These are phyloP conservation scores for Quercus parvula DNA, from an alignment of 306 rosid genomes.

Conservation along the genomic window DNA sequence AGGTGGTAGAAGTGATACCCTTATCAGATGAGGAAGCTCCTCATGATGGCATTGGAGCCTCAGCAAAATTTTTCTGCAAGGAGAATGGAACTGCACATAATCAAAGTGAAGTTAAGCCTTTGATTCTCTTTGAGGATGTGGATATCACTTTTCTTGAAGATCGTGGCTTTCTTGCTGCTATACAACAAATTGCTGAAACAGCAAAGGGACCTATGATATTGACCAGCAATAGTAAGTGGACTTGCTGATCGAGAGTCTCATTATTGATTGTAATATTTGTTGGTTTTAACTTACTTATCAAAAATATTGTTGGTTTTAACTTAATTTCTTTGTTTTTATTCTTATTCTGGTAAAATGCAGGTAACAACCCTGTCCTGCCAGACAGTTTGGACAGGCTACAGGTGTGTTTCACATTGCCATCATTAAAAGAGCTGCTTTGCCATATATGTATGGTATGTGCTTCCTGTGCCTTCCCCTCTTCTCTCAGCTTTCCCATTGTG, in stretches of 20 bases:
- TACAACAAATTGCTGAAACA: conserved; percentile 69
- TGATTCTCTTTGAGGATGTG: conserved; percentile 84
- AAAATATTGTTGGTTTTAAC: conserved; percentile 13
- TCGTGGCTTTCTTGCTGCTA: conserved; percentile 76
- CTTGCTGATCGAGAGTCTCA: conserved; percentile 15
- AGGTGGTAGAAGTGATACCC: conserved; percentile 38
- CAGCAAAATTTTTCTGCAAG: conserved; percentile 19
- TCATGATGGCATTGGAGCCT: conserved; percentile 28
- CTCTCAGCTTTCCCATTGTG: background rate
- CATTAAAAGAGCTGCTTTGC: conserved; percentile 54
- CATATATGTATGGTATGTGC: conserved; percentile 65
- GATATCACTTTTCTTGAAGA: conserved; percentile 79
- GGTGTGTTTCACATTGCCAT: conserved; percentile 61
- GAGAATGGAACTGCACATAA: conserved; percentile 23
- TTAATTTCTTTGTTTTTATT: background rate
- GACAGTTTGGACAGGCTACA: conserved; percentile 42
- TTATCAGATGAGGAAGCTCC: conserved; percentile 46
- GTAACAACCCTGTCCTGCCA: conserved; percentile 58
- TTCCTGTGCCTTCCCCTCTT: conserved; percentile 9
- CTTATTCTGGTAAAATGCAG: conserved; percentile 47
- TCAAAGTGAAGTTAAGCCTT: conserved; percentile 39
- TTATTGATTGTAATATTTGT: conserved; percentile 8
- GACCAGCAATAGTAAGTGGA: conserved; percentile 88
- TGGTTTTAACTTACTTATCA: conserved; percentile 9
- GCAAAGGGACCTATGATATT: conserved; percentile 84